A percentile compares a stretch with the other conserved stretches of the same genome.
Conservation (phyloP, 306 rosid genomes). For the Prunus campanulata region DNA sequence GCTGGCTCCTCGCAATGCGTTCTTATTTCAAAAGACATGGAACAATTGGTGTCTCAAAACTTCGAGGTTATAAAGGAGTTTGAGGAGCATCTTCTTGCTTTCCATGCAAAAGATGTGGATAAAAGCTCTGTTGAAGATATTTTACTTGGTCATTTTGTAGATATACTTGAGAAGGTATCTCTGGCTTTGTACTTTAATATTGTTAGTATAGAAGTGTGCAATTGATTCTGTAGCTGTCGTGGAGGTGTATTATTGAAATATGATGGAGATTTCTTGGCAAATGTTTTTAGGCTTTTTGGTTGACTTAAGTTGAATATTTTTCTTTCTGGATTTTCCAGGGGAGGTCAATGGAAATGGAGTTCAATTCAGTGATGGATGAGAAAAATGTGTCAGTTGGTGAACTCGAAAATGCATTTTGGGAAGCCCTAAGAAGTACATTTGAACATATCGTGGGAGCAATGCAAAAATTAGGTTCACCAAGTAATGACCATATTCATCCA, state of each 20-base stretch:
- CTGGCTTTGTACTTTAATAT: background rate
- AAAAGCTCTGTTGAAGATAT: slow-evolving; percentile 48
- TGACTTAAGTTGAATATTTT: background rate
- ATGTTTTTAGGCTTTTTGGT: background rate
- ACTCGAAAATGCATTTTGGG: slow-evolving; percentile 36
- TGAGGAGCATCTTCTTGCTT: slow-evolving; percentile 38
- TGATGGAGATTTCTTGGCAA: background rate
- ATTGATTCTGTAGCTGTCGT: background rate
- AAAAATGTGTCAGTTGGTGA: slow-evolving; percentile 17
- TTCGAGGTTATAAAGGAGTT: slow-evolving; percentile 50
- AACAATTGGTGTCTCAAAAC: slow-evolving; percentile 51
- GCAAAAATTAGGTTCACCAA: slow-evolving; percentile 37
- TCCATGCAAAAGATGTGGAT: slow-evolving; percentile 30
- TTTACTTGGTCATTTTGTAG: slow-evolving; percentile 57
- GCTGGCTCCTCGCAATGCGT: slow-evolving; percentile 26
- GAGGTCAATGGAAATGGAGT: slow-evolving; percentile 53
- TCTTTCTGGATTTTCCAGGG: slow-evolving; percentile 42
- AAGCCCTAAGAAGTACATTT: slow-evolving; percentile 42
- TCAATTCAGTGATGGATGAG: slow-evolving; percentile 25
- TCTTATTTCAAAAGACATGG: slow-evolving; percentile 63
- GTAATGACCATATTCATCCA: slow-evolving; percentile 23
- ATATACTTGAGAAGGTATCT: slow-evolving; percentile 60
- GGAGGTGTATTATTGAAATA: background rate
- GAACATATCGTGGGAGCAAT: slow-evolving; percentile 45
- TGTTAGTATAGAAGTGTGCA: no score